Conservation (phyloP, 768 basidiomycete species). For the Psilocybe subaeruginosa region DNA sequence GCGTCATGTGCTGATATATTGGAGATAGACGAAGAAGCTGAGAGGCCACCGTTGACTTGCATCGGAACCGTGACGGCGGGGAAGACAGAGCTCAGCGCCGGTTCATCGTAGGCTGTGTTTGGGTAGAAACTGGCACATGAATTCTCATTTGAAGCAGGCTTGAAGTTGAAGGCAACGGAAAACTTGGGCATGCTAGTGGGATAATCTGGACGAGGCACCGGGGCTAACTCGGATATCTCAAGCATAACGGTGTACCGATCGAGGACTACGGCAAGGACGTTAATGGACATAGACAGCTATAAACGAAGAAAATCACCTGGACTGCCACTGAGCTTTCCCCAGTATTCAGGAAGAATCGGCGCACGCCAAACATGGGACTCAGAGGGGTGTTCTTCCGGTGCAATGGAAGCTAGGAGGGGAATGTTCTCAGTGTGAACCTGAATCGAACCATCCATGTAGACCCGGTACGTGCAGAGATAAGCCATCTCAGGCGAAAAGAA, state of each 20-base stretch:
- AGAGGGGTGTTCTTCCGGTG: conserved; percentile 3
- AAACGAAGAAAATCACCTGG: conserved; percentile 8
- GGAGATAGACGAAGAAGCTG: background rate
- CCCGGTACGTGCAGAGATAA: conserved; percentile 20
- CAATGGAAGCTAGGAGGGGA: conserved; percentile 1
- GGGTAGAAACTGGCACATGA: background rate
- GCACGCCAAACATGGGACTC: conserved; percentile 9
- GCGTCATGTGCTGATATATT: background rate
- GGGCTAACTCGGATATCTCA: conserved; percentile 17
- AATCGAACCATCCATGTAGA: conserved; percentile 28
- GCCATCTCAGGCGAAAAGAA: conserved; percentile 12
- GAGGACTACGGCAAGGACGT: conserved; percentile 4
- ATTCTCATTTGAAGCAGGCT: background rate
- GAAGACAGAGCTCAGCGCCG: background rate
- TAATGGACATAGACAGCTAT: background rate
- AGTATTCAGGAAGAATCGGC: conserved; percentile 16
- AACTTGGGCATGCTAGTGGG: conserved; percentile 9
- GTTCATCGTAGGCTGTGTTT: background rate
- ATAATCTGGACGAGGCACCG: background rate
- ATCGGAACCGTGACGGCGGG: background rate
- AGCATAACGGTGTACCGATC: conserved; percentile 22
- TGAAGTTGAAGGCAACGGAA: conserved; percentile 22
- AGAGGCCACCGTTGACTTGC: background rate
- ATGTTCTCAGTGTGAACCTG: conserved; percentile 29
- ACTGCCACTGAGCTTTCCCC: conserved; percentile 13